phyloP scores from a whole-genome alignment of 257 asterid species.

The Rehmannia glutinosa region DNA sequence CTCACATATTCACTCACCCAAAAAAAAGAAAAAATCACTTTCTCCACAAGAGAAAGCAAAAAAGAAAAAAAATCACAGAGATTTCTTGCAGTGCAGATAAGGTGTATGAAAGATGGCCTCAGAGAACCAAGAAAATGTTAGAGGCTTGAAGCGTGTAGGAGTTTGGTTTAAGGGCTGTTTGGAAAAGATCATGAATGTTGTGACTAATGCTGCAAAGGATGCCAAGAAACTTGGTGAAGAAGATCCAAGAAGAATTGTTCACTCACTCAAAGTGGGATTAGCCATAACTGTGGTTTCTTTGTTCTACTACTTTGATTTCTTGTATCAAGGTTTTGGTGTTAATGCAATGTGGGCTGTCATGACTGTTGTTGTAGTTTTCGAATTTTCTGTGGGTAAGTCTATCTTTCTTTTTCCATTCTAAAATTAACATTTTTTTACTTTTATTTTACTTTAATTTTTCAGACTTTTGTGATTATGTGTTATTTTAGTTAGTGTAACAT shows the following conservation, averaged over 20 bases:
- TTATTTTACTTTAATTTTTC: background rate
- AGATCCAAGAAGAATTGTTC: slow-evolving; percentile 31
- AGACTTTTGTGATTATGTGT: background rate
- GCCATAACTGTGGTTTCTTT: slow-evolving; percentile 31
- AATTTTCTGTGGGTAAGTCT: slow-evolving; percentile 36
- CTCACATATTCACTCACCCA: background rate
- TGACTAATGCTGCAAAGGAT: background rate
- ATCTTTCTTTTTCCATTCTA: background rate
- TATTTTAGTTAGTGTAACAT: background rate
- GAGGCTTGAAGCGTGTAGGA: background rate
- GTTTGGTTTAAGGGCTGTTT: slow-evolving; percentile 8
- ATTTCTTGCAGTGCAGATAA: background rate
- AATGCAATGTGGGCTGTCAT: slow-evolving; percentile 50
- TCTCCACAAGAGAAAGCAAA: background rate
- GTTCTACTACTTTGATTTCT: slow-evolving; percentile 36
- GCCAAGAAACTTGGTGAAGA: slow-evolving; percentile 20
- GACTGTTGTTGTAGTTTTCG: slow-evolving; percentile 45
- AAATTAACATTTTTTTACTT: background rate
- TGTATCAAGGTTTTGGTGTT: slow-evolving; percentile 36
- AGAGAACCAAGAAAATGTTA: slow-evolving; percentile 14
- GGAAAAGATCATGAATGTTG: background rate
- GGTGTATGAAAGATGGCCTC: slow-evolving; percentile 19
- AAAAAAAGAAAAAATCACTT: background rate
- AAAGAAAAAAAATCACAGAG: background rate
- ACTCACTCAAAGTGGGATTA: slow-evolving; percentile 34